A percentile compares a stretch with the other conserved stretches of the same genome.
Conservation (phyloP, 2,329 filamentous ascomycete species). For the Elsinoe perseae region DNA sequence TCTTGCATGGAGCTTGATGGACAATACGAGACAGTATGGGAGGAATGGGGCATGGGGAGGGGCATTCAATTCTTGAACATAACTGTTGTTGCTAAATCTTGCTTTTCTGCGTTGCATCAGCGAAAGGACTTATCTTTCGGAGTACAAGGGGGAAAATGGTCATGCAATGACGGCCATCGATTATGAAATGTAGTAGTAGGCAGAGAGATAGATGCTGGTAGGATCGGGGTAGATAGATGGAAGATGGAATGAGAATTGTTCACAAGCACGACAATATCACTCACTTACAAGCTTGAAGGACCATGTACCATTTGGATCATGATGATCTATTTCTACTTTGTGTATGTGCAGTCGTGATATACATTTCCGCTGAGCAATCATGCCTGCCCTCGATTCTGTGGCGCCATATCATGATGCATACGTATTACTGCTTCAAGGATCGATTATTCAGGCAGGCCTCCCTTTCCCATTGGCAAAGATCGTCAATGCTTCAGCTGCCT, state of each 20-base stretch:
- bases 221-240: slow-evolving; percentile 1
- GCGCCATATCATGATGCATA: no score
- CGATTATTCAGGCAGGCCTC: neutral
- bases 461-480: slow-evolving; percentile 2
- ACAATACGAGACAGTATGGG: slow-evolving; percentile 18
- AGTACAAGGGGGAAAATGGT: neutral
- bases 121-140: neutral
- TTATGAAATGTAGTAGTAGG: neutral
- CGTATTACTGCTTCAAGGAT: no score
- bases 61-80: slow-evolving; percentile 2
- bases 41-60: neutral
- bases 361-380: no score
- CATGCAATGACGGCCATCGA: neutral
- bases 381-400: no score
- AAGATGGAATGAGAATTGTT: neutral
- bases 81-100: neutral
- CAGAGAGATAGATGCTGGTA: neutral
- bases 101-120: neutral
- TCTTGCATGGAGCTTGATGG: no score
- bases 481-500: slow-evolving; percentile 20
- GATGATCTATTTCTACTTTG: no score
- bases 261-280: no score
- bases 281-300: no score
- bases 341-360: no score
- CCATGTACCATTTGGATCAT: no score